Percentiles rank a stretch among this genome's conserved stretches.
phyloP scores from a whole-genome alignment of 768 basidiomycete genomes.

The Rhizopogon vulgaris region DNA sequence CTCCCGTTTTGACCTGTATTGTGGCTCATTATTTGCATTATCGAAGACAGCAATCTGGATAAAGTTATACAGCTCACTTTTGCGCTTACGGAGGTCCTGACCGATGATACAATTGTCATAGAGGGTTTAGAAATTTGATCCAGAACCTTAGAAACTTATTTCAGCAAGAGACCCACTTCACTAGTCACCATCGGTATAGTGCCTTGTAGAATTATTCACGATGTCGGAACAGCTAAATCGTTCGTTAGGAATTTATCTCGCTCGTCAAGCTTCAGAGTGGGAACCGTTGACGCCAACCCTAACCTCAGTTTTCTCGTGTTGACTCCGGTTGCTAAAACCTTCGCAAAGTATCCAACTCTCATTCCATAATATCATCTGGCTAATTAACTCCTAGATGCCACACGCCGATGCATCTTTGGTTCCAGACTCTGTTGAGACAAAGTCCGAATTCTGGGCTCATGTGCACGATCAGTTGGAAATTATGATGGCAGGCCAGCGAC shows the following conservation, averaged over 20 bases:
- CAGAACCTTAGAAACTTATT: too few species aligned
- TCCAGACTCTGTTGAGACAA: slow-evolving; percentile 64
- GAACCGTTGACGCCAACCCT: neutral
- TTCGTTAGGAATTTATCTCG: neutral
- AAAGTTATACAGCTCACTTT: neutral
- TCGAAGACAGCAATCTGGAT: neutral
- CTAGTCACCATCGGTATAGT: neutral
- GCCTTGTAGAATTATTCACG: neutral
- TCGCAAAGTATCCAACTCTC: neutral
- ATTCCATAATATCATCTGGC: neutral
- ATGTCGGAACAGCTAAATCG: neutral
- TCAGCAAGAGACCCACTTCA: too few species aligned
- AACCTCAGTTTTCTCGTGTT: neutral
- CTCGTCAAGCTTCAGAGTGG: neutral
- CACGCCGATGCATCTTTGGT: slow-evolving; percentile 79
- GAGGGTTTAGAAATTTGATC: too few species aligned
- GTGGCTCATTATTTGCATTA: neutral
- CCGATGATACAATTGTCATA: too few species aligned
- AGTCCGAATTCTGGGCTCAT: slow-evolving; percentile 76
- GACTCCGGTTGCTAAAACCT: neutral
- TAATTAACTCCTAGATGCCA: slow-evolving; percentile 43
- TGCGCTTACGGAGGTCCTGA: neutral
- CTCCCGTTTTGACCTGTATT: neutral
- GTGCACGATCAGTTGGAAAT: slow-evolving; percentile 55
- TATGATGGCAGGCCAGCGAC: slow-evolving; percentile 60